Evolutionary conservation across 2,329 filamentous ascomycete genomes (phyloP).

Genomic region (Cladosporium sphaerospermum): DNA sequence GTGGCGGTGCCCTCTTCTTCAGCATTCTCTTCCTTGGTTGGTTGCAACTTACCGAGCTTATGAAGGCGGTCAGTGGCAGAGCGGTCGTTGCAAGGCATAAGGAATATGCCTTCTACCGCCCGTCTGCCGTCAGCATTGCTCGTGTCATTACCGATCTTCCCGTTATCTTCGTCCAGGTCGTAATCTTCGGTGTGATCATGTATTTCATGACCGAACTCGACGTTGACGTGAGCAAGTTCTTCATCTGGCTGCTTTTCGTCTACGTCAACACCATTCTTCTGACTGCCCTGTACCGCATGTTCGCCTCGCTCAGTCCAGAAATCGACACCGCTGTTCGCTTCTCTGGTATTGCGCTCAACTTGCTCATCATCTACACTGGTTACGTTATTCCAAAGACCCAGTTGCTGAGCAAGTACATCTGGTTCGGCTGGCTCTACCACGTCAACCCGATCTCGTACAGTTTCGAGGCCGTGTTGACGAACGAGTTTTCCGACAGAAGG

Average conservation of each 20-base stretch:
- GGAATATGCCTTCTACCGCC: conserved; percentile 64
- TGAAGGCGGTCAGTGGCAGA: conserved; percentile 67
- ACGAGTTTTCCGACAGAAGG: conserved; percentile 54
- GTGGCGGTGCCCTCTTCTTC: conserved; percentile 61
- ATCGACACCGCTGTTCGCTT: conserved; percentile 63
- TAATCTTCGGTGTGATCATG: conserved; percentile 56
- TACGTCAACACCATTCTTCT: conserved; percentile 58
- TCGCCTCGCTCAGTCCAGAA: conserved; percentile 56
- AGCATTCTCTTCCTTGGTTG: conserved; percentile 60
- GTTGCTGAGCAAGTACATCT: conserved; percentile 53
- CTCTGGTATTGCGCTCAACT: conserved; percentile 55
- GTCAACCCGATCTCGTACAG: conserved; percentile 51
- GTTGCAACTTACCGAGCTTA: conserved; percentile 72
- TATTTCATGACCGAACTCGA: conserved; percentile 61
- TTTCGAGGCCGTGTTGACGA: conserved; percentile 62
- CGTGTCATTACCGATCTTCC: conserved; percentile 59
- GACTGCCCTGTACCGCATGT: conserved; percentile 60
- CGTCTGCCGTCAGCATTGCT: conserved; percentile 57
- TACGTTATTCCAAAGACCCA: conserved; percentile 63
- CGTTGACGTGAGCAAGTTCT: conserved; percentile 56
- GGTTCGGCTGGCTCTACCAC: conserved; percentile 58
- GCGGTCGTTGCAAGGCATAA: conserved; percentile 62
- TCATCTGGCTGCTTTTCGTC: conserved; percentile 59
- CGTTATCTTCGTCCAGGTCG: conserved; percentile 51
- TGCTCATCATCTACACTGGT: conserved; percentile 58